Base-by-base conservation (phyloP, 495 filamentous ascomycete genomes). In the Podospora australis region DNA sequence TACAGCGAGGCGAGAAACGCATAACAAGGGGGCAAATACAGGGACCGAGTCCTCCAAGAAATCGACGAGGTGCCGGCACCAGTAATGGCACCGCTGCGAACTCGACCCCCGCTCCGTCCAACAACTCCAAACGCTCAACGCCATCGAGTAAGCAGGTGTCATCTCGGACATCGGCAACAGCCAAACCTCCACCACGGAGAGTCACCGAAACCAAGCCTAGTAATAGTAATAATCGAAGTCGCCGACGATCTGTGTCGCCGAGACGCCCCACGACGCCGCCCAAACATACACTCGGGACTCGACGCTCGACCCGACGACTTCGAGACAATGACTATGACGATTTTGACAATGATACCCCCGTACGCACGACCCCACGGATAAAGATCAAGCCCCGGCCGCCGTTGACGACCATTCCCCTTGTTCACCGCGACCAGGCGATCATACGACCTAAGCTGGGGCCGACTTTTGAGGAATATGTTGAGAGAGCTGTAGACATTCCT, bases 1-100 rank as follows among this genome's bases (percentile, higher is more conserved):
- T 86, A 46, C 80, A 87, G 55, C 74, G 67, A 23, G 77, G 79
- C 22, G 78, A 79, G 25, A 94, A 86, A 51, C 70, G 74, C n/a
- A 60, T 70, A 48, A 77, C 73, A 1, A 58, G 74, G 49, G 59
- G 66, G 43, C 64, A 73, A 47, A 64, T 48, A 43, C 44, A 59
- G 39, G 54, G 58, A 11, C 10, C 53, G 17, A 60, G 54, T 17
- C 57, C 61, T 20, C 50, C 56, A 2, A 57, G 52, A 14, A 49
- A 52, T 17, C 47, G 52, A 17, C 21, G 19, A 26, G 44, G 46
- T 21, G 29, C 54, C 4, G 41, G 36, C 3, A 63, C 59, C 50
- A 49, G 50, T 17, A 52, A 56, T 34, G 48, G 35, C 30, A 17
- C 46, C 28, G 24, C 35, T 39, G 42, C 22, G 21, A 36, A 30